Evolutionary conservation across 495 filamentous ascomycete species (phyloP).

Genomic region (Annulohypoxylon nitens): DNA sequence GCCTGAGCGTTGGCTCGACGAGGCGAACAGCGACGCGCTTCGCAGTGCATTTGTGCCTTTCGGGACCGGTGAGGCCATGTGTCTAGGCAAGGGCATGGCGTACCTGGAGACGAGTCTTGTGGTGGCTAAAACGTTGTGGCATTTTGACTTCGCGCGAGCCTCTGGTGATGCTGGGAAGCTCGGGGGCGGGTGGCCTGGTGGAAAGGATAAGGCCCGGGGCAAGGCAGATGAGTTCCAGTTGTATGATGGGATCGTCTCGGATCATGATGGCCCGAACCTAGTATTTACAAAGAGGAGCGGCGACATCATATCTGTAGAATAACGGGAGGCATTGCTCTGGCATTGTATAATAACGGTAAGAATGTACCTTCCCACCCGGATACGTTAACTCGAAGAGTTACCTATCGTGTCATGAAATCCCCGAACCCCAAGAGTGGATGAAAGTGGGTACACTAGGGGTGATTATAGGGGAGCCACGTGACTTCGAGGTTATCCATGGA

Average conservation of each 20-base stretch:
- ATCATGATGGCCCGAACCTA: background rate
- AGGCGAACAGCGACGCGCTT: background rate
- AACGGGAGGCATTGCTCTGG: no score
- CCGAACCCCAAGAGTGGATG: no score
- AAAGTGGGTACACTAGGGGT: no score
- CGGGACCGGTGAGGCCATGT: background rate
- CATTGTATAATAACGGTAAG: no score
- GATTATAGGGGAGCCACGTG: no score
- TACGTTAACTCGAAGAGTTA: no score
- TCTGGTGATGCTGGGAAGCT: background rate
- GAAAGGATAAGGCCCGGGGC: no score
- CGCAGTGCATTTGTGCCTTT: background rate
- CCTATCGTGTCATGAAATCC: no score
- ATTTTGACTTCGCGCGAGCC: background rate
- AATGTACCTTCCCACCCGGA: no score
- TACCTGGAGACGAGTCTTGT: background rate
- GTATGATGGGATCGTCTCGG: background rate
- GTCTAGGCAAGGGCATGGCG: background rate
- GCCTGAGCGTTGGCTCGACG: background rate
- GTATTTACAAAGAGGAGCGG: background rate
- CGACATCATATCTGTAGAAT: no score
- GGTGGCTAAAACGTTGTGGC: background rate
- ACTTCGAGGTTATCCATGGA: no score
- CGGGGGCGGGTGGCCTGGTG: background rate
- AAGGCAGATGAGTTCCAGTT: background rate